Conservation (phyloP, 1,139 yeast species). For the Diutina siamensis region DNA sequence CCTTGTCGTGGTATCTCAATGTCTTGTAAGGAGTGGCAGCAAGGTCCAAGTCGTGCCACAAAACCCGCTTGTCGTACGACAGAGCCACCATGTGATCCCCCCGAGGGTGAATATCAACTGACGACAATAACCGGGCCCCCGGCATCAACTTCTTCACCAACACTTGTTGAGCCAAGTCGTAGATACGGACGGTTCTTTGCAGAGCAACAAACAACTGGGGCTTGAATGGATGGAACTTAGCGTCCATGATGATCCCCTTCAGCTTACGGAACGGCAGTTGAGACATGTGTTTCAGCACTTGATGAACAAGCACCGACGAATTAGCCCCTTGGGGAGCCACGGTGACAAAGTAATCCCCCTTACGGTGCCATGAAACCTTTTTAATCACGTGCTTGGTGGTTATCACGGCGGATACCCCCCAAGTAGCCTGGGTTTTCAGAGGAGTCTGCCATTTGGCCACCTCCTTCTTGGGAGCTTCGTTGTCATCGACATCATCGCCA, state of each 20-base stretch:
- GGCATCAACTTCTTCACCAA: slow-evolving; percentile 79
- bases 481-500: slow-evolving; percentile 16
- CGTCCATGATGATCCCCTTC: slow-evolving; percentile 91
- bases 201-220: slow-evolving; percentile 93
- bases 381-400: slow-evolving; percentile 67
- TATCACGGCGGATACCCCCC: slow-evolving; percentile 63
- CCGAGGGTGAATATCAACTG: slow-evolving; percentile 88
- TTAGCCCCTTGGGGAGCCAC: slow-evolving; percentile 86
- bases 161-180: slow-evolving; percentile 80
- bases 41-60: slow-evolving; percentile 95
- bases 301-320: slow-evolving; percentile 87
- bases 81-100: slow-evolving; percentile 93
- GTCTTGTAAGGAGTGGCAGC: slow-evolving; percentile 90
- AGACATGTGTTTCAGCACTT: slow-evolving; percentile 86
- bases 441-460: slow-evolving; percentile 86
- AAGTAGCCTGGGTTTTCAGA: slow-evolving; percentile 41
- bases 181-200: slow-evolving; percentile 82
- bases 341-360: slow-evolving; percentile 93
- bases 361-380: slow-evolving; percentile 89
- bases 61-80: slow-evolving; percentile 86
- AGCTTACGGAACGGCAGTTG: slow-evolving; percentile 94
- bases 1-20: slow-evolving; percentile 86
- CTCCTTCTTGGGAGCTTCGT: slow-evolving; percentile 32
- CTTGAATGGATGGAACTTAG: slow-evolving; percentile 92
- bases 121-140: slow-evolving; percentile 91